Evolutionary conservation across 2,329 filamentous ascomycete species (phyloP).

Genomic region (Trichoderma sp.): DNA sequence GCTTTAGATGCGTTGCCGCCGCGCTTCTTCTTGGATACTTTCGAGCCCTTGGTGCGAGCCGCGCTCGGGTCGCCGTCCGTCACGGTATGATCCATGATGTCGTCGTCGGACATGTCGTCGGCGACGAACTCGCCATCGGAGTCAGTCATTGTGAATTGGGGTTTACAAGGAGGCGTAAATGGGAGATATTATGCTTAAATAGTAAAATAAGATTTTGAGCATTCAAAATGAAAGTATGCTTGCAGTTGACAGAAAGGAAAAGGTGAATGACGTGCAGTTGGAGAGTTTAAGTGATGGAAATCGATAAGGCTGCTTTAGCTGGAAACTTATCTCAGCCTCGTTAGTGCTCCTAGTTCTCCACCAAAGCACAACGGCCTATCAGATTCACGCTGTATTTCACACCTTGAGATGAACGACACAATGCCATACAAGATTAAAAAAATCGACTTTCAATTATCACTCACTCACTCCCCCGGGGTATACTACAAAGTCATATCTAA

Average conservation of each 20-base stretch:
- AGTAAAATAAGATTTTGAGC: not conserved
- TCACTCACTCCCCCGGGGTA: constrained; percentile 37
- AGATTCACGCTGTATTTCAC: not conserved
- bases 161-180: too few species aligned
- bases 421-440: not conserved
- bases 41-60: constrained; percentile 29
- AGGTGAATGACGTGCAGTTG: not conserved
- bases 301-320: constrained; percentile 14
- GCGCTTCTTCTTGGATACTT: constrained; percentile 33
- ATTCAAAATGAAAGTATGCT: not conserved
- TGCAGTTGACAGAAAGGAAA: not conserved
- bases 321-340: constrained; percentile 20
- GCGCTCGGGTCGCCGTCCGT: constrained; percentile 35
- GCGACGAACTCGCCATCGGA: constrained; percentile 69
- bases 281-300: not conserved
- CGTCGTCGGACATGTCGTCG: constrained; percentile 63
- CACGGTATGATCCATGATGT: constrained; percentile 51
- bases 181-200: not conserved
- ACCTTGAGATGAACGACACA: not conserved
- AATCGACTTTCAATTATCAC: constrained; percentile 24
- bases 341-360: constrained; percentile 13
- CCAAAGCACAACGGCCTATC: not conserved
- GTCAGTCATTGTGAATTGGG: constrained; percentile 57
- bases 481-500: constrained; percentile 38
- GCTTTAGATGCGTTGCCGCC: constrained; percentile 49